Evolutionary conservation across 495 filamentous ascomycete species (phyloP), one percentile per base, ranked within the genome.

Genomic region (Penicillium odoratum): DNA sequence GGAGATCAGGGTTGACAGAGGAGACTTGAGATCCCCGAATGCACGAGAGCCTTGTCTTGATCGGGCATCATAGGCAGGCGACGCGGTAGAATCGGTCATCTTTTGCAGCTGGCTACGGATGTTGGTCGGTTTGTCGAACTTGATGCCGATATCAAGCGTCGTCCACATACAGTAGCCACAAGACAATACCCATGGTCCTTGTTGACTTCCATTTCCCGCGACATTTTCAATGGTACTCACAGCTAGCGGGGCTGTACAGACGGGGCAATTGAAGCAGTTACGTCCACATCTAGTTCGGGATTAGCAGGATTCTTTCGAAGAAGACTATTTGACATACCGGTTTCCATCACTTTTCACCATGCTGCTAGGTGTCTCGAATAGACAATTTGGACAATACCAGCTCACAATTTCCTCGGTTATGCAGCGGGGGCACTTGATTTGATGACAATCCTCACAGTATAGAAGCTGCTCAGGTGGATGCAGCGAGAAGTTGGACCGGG

Each of bases 361-460:
- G 65, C 88, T 92, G 67, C 88, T 93, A 9, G 93, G 91, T 34
- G 94, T 92, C 74, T 98, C 94, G 64, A 98, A 97, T 55, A 98
- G 72, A 72, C 94, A 98, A 69, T 82, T 92, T n/a, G 94, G 94
- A 68, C 94, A 98, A 66, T 88, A 98, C 81, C 89, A 97, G 57
- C 88, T 91, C 48, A 95, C 85, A 43, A 96, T 89, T 73, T 98
- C 94, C 66, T 98, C 94, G 25, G 87, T 79, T 18, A 92, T 90
- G 67, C 94, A 98, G 69, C 92, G 81, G 7, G 92, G 90, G 66
- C 94, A 98, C 60, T 93, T 88, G 53, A 98, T 93, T 74, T 96
- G 87, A 61, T 94, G 91, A 69, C 94, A 98, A 69, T 97, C 95
- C 66, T 96, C 92, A 74, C 94, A 98, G 73, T 92, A 98, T 10